Percentiles rank a stretch among this genome's conserved stretches.
These are phyloP conservation scores for Avena sativa DNA, from an alignment of 176 grass and related monocot species.

Conservation along the genomic window DNA sequence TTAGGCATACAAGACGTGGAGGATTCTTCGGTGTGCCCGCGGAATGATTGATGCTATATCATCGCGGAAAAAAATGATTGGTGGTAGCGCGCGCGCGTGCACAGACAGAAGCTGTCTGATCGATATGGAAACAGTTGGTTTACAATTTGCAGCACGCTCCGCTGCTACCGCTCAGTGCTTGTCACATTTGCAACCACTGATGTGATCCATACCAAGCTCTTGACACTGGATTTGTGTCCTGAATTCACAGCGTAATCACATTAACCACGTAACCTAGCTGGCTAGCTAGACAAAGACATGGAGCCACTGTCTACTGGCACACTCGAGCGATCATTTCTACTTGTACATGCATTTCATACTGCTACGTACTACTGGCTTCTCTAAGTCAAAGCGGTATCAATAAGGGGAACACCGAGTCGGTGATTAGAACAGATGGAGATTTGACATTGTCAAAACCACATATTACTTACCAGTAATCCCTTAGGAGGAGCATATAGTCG, in stretches of 20 bases:
- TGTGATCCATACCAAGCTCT: neutral
- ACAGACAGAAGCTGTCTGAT: neutral
- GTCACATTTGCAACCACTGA: neutral
- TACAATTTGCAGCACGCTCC: neutral
- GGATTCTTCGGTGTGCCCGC: neutral
- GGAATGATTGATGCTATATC: neutral
- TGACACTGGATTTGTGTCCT: neutral
- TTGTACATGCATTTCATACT: neutral
- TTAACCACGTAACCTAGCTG: neutral
- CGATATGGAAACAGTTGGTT: neutral
- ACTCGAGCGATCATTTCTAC: neutral
- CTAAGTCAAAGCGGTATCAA: neutral
- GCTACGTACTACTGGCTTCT: neutral
- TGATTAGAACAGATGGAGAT: neutral
- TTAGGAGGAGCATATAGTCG: neutral
- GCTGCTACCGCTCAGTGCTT: neutral
- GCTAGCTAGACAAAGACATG: neutral
- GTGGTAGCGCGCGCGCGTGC: neutral
- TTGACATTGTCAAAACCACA: neutral
- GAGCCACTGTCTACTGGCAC: neutral
- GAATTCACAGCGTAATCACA: neutral
- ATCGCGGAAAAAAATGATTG: neutral
- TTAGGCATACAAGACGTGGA: neutral
- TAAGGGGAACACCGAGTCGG: neutral
- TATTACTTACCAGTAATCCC: neutral